These are phyloP conservation scores for Glycine tomentella DNA, from an alignment of 306 rosid genomes.

Conservation along the genomic window DNA sequence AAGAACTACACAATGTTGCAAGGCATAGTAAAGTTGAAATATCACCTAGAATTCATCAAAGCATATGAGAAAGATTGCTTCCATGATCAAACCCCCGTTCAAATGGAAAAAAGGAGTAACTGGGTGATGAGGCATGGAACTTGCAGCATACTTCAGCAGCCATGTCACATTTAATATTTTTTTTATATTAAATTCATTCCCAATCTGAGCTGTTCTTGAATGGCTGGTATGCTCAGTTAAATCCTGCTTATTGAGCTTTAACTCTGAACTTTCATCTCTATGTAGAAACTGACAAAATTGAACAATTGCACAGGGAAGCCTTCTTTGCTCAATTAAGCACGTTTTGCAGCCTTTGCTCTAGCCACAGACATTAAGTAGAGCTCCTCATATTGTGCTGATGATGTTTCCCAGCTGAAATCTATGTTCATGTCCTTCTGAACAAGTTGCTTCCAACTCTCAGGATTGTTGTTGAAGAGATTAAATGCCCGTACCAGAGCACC, in stretches of 20 bases:
- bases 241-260: slow-evolving; percentile 22
- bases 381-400: slow-evolving; percentile 89
- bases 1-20: slow-evolving; percentile 13
- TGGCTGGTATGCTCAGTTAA: slow-evolving; percentile 9
- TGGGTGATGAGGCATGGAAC: slow-evolving; percentile 30
- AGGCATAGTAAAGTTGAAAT: slow-evolving; percentile 35
- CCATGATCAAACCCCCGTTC: slow-evolving; percentile 35
- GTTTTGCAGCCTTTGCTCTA: slow-evolving; percentile 69
- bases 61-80: slow-evolving; percentile 7
- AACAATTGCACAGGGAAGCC: slow-evolving; percentile 9
- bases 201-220: slow-evolving; percentile 40
- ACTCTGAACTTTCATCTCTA: slow-evolving; percentile 41
- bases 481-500: slow-evolving; percentile 78
- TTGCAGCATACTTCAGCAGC: slow-evolving; percentile 44
- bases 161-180: slow-evolving; percentile 29
- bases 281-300: slow-evolving; percentile 25
- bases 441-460: slow-evolving; percentile 74
- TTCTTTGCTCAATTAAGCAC: slow-evolving; percentile 40
- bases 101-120: slow-evolving; percentile 18
- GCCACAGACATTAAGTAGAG: slow-evolving; percentile 70
- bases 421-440: slow-evolving; percentile 82
- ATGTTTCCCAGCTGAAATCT: slow-evolving; percentile 95
- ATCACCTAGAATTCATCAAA: slow-evolving; percentile 21
- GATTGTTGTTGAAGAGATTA: slow-evolving; percentile 59
- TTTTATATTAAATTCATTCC: slow-evolving; percentile 24